These are phyloP conservation scores for Phaeophleospora eucalypticola DNA, from an alignment of 2,329 filamentous ascomycete species.

Conservation along the genomic window DNA sequence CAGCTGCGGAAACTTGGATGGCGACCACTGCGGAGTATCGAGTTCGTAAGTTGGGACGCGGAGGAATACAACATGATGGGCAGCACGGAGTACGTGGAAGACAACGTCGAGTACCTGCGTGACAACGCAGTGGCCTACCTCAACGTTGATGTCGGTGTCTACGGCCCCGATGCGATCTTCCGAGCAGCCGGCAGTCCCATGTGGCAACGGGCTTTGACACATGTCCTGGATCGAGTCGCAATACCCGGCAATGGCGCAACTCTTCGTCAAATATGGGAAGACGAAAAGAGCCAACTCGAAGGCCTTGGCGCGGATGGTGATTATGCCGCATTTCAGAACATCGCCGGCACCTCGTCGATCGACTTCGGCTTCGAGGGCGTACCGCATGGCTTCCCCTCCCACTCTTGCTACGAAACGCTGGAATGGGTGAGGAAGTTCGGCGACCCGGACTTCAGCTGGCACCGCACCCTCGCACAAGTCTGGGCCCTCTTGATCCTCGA, in stretches of 20 bases:
- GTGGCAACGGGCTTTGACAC: constrained; percentile 66
- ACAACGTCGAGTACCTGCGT: constrained; percentile 68
- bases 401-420: constrained; percentile 86
- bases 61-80: constrained; percentile 91
- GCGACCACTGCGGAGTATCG: constrained; percentile 88
- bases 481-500: constrained; percentile 81
- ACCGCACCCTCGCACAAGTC: constrained; percentile 72
- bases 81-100: constrained; percentile 92
- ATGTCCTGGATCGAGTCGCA: constrained; percentile 67
- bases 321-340: constrained; percentile 84
- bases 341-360: constrained; percentile 81
- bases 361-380: constrained; percentile 73
- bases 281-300: constrained; percentile 56
- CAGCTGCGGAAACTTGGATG: constrained; percentile 73
- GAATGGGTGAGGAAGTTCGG: constrained; percentile 77
- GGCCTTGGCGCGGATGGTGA: constrained; percentile 73
- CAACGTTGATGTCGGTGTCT: constrained; percentile 81
- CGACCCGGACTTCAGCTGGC: constrained; percentile 76
- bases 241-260: constrained; percentile 71
- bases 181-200: constrained; percentile 76
- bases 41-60: constrained; percentile 96
- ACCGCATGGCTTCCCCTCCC: constrained; percentile 60
- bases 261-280: constrained; percentile 72
- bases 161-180: constrained; percentile 61
- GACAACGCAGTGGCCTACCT: constrained; percentile 78